Conservation (phyloP, 1,284 basidiomycete genomes). For the Microbotryomycetes sp. region DNA sequence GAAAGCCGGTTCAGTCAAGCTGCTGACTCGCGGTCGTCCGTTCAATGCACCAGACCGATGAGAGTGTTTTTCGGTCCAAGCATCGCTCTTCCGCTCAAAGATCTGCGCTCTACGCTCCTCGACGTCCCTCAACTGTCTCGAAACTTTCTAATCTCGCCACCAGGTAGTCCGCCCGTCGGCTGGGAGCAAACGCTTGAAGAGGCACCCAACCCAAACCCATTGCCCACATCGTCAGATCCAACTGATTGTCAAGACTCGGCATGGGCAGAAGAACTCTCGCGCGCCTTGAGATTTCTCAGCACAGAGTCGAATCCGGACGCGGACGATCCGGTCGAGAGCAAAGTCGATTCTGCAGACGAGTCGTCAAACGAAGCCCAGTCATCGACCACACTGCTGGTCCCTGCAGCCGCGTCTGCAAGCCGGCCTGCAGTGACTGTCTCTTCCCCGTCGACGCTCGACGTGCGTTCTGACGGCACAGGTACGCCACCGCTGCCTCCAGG, state of each 20-base stretch:
- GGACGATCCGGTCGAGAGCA: slow-evolving; percentile 22
- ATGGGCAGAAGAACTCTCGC: slow-evolving; percentile 73
- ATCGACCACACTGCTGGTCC: slow-evolving; percentile 20
- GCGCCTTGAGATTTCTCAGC: slow-evolving; percentile 54
- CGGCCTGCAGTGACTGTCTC: slow-evolving; percentile 25
- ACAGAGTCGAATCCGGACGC: slow-evolving; percentile 44
- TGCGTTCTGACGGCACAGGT: background rate
- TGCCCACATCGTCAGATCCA: slow-evolving; percentile 79
- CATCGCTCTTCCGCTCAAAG: slow-evolving; percentile 47
- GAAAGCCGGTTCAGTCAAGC: no score
- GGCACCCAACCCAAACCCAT: slow-evolving; percentile 75
- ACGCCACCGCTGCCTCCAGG: slow-evolving; percentile 20
- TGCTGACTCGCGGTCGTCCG: background rate
- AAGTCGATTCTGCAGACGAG: background rate
- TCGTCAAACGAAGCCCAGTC: background rate
- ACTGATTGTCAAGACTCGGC: slow-evolving; percentile 53
- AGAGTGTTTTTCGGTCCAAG: slow-evolving; percentile 72
- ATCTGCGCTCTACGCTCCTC: slow-evolving; percentile 48
- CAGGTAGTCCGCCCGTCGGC: slow-evolving; percentile 93
- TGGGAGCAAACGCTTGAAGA: slow-evolving; percentile 92
- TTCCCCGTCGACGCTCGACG: slow-evolving; percentile 6
- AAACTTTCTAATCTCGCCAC: slow-evolving; percentile 96
- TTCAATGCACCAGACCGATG: slow-evolving; percentile 47
- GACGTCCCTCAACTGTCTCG: slow-evolving; percentile 71
- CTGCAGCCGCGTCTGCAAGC: slow-evolving; percentile 9